Percentiles rank a stretch among this genome's conserved stretches.
These are phyloP conservation scores for Gaertneriomyces semiglobifer DNA, from an alignment of 192 early-diverging fungal species.

Conservation along the genomic window DNA sequence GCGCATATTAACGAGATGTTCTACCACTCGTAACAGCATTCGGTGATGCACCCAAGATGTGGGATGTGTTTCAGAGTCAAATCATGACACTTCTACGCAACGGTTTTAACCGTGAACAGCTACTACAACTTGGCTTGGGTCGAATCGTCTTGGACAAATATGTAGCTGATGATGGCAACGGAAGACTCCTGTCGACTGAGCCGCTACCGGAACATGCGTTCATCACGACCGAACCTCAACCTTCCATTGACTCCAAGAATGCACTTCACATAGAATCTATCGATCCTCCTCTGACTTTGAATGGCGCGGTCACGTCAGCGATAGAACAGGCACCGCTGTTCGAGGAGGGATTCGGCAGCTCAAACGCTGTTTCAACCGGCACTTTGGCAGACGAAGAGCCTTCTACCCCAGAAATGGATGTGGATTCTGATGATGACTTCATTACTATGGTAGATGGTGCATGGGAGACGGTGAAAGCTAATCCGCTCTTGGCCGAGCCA, in stretches of 20 bases:
- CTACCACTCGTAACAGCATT: neutral
- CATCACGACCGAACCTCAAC: neutral
- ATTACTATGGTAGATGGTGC: constrained; percentile 17
- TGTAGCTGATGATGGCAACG: neutral
- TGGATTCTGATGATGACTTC: constrained; percentile 10
- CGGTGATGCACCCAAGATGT: neutral
- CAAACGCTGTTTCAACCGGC: neutral
- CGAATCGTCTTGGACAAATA: neutral
- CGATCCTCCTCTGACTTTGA: neutral
- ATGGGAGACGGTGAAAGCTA: constrained; percentile 22
- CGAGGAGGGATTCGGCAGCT: neutral
- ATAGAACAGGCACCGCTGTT: neutral
- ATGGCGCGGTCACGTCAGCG: neutral
- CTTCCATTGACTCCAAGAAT: neutral
- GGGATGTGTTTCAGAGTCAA: neutral
- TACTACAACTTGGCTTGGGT: neutral
- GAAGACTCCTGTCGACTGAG: no score
- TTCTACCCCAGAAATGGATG: constrained; percentile 13
- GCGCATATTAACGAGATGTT: neutral
- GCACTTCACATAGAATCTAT: neutral
- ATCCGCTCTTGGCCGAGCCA: neutral
- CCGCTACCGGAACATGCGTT: neutral
- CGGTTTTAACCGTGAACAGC: neutral
- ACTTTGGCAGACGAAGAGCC: neutral
- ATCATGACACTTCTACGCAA: neutral